Percentiles rank a stretch among this genome's conserved stretches.
Evolutionary conservation across 2,329 filamentous ascomycete species (phyloP).

Genomic region (Phoma herbarum): DNA sequence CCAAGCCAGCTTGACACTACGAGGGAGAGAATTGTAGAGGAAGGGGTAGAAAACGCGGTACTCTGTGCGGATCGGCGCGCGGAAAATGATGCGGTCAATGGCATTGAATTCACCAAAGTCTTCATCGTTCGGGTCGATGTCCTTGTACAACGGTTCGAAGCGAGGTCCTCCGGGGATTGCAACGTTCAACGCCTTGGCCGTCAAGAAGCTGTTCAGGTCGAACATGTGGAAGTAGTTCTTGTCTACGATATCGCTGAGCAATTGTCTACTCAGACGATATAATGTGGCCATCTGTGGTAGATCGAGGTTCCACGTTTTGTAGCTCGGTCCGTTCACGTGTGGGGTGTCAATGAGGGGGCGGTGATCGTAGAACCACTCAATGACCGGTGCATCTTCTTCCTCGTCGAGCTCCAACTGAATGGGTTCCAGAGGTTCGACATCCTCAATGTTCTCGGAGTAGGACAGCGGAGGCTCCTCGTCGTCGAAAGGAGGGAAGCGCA

Average conservation of each 20-base stretch:
- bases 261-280: slow-evolving; percentile 87
- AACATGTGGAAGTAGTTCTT: slow-evolving; percentile 99
- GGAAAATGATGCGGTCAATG: slow-evolving; percentile 98
- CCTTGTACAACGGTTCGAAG: slow-evolving; percentile 97
- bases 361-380: slow-evolving; percentile 98
- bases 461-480: slow-evolving; percentile 97
- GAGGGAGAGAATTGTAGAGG: slow-evolving; percentile 93
- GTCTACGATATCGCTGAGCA: slow-evolving; percentile 91
- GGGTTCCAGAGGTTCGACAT: slow-evolving; percentile 95
- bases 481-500: slow-evolving; percentile 98
- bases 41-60: slow-evolving; percentile 94
- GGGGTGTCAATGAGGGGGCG: slow-evolving; percentile 87
- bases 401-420: slow-evolving; percentile 99
- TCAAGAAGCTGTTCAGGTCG: slow-evolving; percentile 92
- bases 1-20: slow-evolving; percentile 92
- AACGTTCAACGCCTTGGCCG: slow-evolving; percentile 95
- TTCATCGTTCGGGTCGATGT: slow-evolving; percentile 97
- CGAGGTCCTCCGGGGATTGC: slow-evolving; percentile 96
- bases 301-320: slow-evolving; percentile 93
- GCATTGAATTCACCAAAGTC: slow-evolving; percentile 99
- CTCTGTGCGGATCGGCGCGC: slow-evolving; percentile 91
- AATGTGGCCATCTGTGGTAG: slow-evolving; percentile 96
- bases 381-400: slow-evolving; percentile 87
- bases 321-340: slow-evolving; percentile 96
- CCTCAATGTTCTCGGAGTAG: slow-evolving; percentile 98